Evolutionary conservation across 495 filamentous ascomycete species (phyloP).

Genomic region (Paragyromitra xinjiangensis): DNA sequence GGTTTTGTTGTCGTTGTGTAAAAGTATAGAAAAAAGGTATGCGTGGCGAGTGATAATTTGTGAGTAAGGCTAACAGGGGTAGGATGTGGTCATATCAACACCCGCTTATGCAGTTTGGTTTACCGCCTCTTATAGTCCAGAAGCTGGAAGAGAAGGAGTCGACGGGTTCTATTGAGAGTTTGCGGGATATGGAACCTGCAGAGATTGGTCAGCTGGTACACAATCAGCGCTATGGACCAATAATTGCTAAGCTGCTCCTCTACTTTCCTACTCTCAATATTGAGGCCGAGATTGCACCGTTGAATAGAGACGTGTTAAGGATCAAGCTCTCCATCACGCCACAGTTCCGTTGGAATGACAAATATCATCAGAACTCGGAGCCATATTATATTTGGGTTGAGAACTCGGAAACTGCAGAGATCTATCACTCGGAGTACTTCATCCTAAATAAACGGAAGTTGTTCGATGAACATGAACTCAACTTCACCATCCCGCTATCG

Average conservation of each 20-base stretch:
- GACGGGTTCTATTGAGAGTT: constrained; percentile 76
- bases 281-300: constrained; percentile 90
- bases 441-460: constrained; percentile 88
- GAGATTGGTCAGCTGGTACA: constrained; percentile 94
- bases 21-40: constrained; percentile 89
- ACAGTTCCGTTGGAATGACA: constrained; percentile 95
- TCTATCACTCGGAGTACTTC: constrained; percentile 98
- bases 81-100: constrained; percentile 92
- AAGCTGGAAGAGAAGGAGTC: constrained; percentile 80
- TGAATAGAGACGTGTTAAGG: constrained; percentile 92
- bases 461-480: constrained; percentile 92
- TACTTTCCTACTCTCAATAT: constrained; percentile 92
- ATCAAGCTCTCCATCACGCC: constrained; percentile 85
- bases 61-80: constrained; percentile 20
- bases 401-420: constrained; percentile 96
- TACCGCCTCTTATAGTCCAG: constrained; percentile 81
- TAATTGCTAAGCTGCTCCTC: constrained; percentile 79
- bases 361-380: constrained; percentile 91
- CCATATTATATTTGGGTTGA: constrained; percentile 99
- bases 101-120: constrained; percentile 92
- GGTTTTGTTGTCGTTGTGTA: constrained; percentile 86
- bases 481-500: constrained; percentile 94
- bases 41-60: constrained; percentile 33
- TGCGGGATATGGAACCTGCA: constrained; percentile 88
- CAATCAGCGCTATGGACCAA: constrained; percentile 83